phyloP scores from a whole-genome alignment of 805 yeast genomes.

The Tetrapisispora fleetii region DNA sequence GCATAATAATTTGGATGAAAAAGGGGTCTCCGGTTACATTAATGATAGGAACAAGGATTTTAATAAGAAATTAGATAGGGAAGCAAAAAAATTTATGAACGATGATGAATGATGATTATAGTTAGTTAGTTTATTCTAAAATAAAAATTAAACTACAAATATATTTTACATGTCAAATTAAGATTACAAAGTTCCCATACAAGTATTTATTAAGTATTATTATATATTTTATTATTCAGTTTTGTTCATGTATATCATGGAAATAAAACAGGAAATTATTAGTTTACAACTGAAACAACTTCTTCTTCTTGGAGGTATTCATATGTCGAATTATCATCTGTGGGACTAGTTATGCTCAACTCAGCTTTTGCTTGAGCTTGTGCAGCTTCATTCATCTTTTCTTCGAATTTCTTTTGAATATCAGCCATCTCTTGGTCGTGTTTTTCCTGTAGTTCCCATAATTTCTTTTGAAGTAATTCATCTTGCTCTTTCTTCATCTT shows the following conservation, averaged over 20 bases:
- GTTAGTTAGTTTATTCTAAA: neutral
- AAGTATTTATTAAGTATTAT: neutral
- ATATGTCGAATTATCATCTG: constrained; percentile 12
- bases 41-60: constrained; percentile 27
- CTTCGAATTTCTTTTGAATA: constrained; percentile 13
- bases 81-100: constrained; percentile 6
- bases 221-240: neutral
- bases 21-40: constrained; percentile 13
- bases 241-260: neutral
- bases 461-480: constrained; percentile 19
- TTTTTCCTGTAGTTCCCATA: constrained; percentile 14
- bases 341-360: neutral
- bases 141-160: neutral
- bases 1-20: neutral
- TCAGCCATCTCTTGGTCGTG: constrained; percentile 18
- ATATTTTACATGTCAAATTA: neutral
- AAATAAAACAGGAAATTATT: no score
- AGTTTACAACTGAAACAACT: constrained; percentile 6
- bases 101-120: neutral
- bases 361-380: neutral
- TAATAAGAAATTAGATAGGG: constrained; percentile 21
- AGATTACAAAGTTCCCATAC: neutral
- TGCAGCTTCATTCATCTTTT: neutral
- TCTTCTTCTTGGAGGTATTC: constrained; percentile 22
- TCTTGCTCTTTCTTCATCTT: constrained; percentile 19